A percentile compares a stretch with the other conserved stretches of the same genome.
phyloP scores from a whole-genome alignment of 1,139 yeast genomes.

The Lodderomyces beijingensis region DNA sequence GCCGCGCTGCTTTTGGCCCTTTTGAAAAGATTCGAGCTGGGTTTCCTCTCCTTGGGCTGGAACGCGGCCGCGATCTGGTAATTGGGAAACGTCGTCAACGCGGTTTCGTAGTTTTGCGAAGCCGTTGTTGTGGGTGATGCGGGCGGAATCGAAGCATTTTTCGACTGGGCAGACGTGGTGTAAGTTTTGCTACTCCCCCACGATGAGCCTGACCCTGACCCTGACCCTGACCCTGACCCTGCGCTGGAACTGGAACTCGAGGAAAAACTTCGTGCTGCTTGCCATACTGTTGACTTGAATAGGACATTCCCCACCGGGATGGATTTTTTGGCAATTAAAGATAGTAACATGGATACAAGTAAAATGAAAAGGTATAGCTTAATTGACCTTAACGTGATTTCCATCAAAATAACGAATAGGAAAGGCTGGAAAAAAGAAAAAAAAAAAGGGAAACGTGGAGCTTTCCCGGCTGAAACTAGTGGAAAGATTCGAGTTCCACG shows the following conservation, averaged over 20 bases:
- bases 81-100: constrained; percentile 25
- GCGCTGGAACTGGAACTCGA: constrained; percentile 11
- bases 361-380: constrained; percentile 10
- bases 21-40: constrained; percentile 35
- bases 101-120: constrained; percentile 14
- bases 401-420: constrained; percentile 1
- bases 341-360: constrained; percentile 28
- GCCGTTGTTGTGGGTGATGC: constrained; percentile 12
- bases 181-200: constrained; percentile 14
- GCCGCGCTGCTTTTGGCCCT: constrained; percentile 19
- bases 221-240: not conserved
- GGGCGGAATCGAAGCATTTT: constrained; percentile 8
- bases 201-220: constrained; percentile 14
- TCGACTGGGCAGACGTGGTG: constrained; percentile 3
- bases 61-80: constrained; percentile 65
- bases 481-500: no score
- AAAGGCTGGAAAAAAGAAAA: constrained; percentile 1
- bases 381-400: not conserved
- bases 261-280: constrained; percentile 9
- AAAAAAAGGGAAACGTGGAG: no score
- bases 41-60: constrained; percentile 65
- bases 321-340: constrained; percentile 21
- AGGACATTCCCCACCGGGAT: constrained; percentile 10
- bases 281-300: constrained; percentile 1
- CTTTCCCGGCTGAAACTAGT: no score